Evolutionary conservation across 805 yeast species (phyloP).

Genomic region (Saccharomycopsis vini): DNA sequence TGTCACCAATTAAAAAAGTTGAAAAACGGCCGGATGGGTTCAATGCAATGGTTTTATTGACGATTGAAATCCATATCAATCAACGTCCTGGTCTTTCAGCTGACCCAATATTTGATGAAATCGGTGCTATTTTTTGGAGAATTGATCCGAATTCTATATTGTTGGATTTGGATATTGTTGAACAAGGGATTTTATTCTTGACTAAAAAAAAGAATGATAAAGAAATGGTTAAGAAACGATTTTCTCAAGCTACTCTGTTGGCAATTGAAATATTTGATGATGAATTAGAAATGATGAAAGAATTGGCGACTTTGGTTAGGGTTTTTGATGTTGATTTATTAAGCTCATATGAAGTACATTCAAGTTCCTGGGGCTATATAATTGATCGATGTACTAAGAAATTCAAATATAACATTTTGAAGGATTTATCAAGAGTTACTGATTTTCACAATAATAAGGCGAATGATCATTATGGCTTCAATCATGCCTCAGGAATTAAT

Average conservation of each 20-base stretch:
- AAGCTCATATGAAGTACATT: constrained; percentile 76
- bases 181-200: constrained; percentile 32
- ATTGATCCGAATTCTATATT: constrained; percentile 37
- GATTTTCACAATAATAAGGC: constrained; percentile 40
- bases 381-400: constrained; percentile 48
- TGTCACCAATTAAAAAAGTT: constrained; percentile 28
- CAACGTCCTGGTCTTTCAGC: constrained; percentile 45
- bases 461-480: constrained; percentile 72
- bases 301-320: constrained; percentile 46
- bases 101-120: constrained; percentile 54
- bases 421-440: constrained; percentile 52
- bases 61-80: constrained; percentile 58
- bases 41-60: constrained; percentile 36
- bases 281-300: constrained; percentile 54
- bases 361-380: constrained; percentile 83
- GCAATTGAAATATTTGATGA: constrained; percentile 34
- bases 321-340: constrained; percentile 79
- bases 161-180: constrained; percentile 27
- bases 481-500: constrained; percentile 60
- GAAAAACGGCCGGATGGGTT: constrained; percentile 33
- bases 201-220: constrained; percentile 4
- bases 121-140: constrained; percentile 56
- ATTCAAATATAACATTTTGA: constrained; percentile 45
- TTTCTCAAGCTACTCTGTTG: constrained; percentile 19
- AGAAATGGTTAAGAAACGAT: neutral